Evolutionary conservation across 768 basidiomycete species (phyloP).

Genomic region (Rhodotorula diobovata): DNA sequence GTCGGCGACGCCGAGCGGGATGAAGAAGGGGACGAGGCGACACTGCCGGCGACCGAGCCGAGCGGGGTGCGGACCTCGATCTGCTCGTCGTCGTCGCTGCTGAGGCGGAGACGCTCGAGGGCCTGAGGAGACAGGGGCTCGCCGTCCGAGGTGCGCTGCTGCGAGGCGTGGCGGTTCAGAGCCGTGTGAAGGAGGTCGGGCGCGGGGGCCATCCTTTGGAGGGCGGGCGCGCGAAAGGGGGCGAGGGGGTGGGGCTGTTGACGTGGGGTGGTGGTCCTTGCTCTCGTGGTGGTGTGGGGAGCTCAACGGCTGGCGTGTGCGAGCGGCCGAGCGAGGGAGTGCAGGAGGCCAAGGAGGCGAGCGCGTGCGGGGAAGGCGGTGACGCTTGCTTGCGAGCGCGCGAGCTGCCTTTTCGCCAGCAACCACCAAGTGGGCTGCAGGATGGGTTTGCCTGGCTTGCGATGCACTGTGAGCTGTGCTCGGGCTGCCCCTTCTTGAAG

Average conservation of each 20-base stretch:
- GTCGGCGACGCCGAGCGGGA: conserved; percentile 39
- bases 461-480: too few species aligned
- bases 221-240: neutral
- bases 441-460: too few species aligned
- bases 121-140: conserved; percentile 7
- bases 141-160: neutral
- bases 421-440: too few species aligned
- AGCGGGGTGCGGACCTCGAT: conserved; percentile 32
- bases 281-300: too few species aligned
- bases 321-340: too few species aligned
- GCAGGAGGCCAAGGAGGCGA: too few species aligned
- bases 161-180: conserved; percentile 9
- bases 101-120: conserved; percentile 1
- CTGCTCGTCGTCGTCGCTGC: conserved; percentile 19
- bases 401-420: too few species aligned
- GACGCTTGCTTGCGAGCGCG: too few species aligned
- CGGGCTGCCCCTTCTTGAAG: too few species aligned
- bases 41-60: conserved; percentile 6
- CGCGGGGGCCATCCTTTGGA: conserved; percentile 3
- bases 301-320: too few species aligned
- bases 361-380: too few species aligned
- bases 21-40: conserved; percentile 19
- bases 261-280: too few species aligned
- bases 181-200: conserved; percentile 29
- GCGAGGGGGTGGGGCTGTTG: neutral